Conservation (phyloP, 31 red algal genomes). For the Asparagopsis taxiformis region DNA sequence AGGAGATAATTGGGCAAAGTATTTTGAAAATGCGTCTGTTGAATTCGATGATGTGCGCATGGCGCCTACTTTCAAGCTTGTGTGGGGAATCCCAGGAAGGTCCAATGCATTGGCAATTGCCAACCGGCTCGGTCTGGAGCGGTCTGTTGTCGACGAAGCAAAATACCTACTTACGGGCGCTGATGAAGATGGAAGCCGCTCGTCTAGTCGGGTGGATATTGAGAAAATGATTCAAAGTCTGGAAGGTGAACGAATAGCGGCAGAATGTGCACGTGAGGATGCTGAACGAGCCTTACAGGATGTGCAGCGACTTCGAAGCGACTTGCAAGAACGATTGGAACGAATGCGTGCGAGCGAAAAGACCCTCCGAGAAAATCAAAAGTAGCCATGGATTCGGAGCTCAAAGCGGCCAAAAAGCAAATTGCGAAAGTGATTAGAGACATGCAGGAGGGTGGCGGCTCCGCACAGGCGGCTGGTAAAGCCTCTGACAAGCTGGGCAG, state of each 20-base stretch:
- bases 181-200: slow-evolving; percentile 19
- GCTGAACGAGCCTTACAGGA: slow-evolving; percentile 28
- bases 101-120: slow-evolving; percentile 89
- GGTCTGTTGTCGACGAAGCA: slow-evolving; percentile 58
- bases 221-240: slow-evolving; percentile 65
- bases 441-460: slow-evolving; percentile 66
- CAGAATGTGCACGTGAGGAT: slow-evolving; percentile 47
- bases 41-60: slow-evolving; percentile 90
- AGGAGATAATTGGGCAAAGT: slow-evolving; percentile 28
- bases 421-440: slow-evolving; percentile 67
- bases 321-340: slow-evolving; percentile 32
- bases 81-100: slow-evolving; percentile 94
- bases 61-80: slow-evolving; percentile 77
- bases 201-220: slow-evolving; percentile 31
- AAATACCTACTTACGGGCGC: slow-evolving; percentile 33
- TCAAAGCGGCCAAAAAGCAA: slow-evolving; percentile 61
- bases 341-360: slow-evolving; percentile 25
- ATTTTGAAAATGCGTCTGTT: slow-evolving; percentile 91
- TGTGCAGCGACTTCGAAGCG: slow-evolving; percentile 31
- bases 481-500: slow-evolving; percentile 54
- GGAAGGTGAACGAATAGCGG: slow-evolving; percentile 43
- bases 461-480: slow-evolving; percentile 32
- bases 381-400: slow-evolving; percentile 47
- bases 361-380: slow-evolving; percentile 43
- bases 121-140: slow-evolving; percentile 59